Conservation (phyloP, 352 stramenopile species). For the Globisporangium spiculum region DNA sequence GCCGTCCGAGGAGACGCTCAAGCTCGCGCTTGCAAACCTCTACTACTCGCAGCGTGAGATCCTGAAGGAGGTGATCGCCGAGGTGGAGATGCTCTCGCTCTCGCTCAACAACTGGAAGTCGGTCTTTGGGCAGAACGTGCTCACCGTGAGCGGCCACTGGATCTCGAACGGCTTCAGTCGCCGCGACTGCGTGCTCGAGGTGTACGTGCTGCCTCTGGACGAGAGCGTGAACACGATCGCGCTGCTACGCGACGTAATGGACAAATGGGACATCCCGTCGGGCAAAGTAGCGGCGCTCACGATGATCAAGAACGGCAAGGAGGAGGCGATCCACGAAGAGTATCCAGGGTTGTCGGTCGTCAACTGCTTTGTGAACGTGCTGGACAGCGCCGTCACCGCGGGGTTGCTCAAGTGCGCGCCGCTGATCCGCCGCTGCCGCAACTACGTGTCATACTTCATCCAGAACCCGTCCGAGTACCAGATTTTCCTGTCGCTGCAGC, state of each 20-base stretch:
- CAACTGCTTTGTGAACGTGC: slow-evolving; percentile 63
- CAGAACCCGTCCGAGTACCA: slow-evolving; percentile 83
- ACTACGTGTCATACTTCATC: slow-evolving; percentile 84
- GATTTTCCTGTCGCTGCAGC: slow-evolving; percentile 74
- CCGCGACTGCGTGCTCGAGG: slow-evolving; percentile 73
- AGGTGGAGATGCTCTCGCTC: slow-evolving; percentile 69
- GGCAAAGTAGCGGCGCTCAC: slow-evolving; percentile 70
- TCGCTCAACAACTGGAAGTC: slow-evolving; percentile 84
- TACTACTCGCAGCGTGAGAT: slow-evolving; percentile 83
- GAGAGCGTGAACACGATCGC: slow-evolving; percentile 78
- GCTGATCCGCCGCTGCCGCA: slow-evolving; percentile 60
- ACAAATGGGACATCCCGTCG: slow-evolving; percentile 78
- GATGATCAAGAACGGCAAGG: slow-evolving; percentile 47
- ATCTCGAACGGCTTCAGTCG: slow-evolving; percentile 72
- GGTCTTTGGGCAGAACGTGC: slow-evolving; percentile 71
- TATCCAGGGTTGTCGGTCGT: slow-evolving; percentile 63
- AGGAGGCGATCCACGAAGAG: slow-evolving; percentile 64
- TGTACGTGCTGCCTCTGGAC: slow-evolving; percentile 73
- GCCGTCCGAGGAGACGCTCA: slow-evolving; percentile 65
- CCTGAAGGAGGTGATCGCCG: slow-evolving; percentile 72
- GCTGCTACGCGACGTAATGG: slow-evolving; percentile 73
- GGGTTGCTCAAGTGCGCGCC: slow-evolving; percentile 58
- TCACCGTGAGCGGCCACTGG: slow-evolving; percentile 79
- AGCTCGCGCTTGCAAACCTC: slow-evolving; percentile 64
- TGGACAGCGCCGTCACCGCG: slow-evolving; percentile 52